Conservation (phyloP, 768 basidiomycete species). For the Xerocomus brunneocitrinus region DNA sequence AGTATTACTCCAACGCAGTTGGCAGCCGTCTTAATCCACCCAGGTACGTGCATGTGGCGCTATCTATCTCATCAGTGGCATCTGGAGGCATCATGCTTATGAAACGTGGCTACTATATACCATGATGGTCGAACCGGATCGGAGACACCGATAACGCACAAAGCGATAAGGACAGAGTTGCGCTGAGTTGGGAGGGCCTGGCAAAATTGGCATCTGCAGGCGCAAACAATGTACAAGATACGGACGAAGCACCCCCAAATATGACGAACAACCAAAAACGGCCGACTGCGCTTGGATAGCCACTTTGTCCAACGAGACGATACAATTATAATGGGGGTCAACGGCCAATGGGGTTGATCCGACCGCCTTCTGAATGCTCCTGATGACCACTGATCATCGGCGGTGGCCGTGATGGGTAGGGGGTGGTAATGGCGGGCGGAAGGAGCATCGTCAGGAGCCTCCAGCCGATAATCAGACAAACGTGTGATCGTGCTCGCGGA, state of each 20-base stretch:
- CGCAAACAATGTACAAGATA: neutral
- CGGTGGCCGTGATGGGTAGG: neutral
- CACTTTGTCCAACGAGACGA: neutral
- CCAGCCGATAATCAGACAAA: neutral
- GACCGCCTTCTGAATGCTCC: neutral
- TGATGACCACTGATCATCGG: neutral
- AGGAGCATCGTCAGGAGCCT: neutral
- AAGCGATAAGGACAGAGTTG: conserved; percentile 1
- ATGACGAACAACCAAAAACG: neutral
- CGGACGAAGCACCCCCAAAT: neutral
- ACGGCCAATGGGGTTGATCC: neutral
- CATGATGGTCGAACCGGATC: neutral
- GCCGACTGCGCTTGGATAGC: neutral
- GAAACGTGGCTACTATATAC: neutral
- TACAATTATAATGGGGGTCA: neutral
- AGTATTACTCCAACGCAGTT: neutral
- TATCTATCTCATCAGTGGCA: conserved; percentile 11
- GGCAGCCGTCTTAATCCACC: neutral
- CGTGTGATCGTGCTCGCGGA: neutral
- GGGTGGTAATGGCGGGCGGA: neutral
- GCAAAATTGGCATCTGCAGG: neutral
- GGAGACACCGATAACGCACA: neutral
- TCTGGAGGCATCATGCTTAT: neutral
- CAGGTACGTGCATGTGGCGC: neutral
- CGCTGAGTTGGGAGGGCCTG: conserved; percentile 1